Evolutionary conservation across 2,329 filamentous ascomycete genomes (phyloP).

Genomic region (Elsinoe ampelina): DNA sequence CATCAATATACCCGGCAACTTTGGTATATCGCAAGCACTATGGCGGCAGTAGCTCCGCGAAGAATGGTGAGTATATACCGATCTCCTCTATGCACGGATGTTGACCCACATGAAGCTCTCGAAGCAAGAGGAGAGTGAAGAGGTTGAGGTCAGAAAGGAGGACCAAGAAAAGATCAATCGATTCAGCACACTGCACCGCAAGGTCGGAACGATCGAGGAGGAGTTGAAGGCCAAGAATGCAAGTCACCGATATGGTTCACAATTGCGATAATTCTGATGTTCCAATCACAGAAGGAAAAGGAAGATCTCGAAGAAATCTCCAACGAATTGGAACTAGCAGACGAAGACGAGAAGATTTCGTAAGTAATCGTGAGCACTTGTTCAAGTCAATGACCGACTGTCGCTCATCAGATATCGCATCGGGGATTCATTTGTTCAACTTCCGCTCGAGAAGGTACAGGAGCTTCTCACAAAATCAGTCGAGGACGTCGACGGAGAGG

Average conservation of each 20-base stretch:
- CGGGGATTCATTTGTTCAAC: slow-evolving; percentile 86
- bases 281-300: slow-evolving; percentile 72
- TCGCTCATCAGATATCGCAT: slow-evolving; percentile 69
- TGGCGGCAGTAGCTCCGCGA: slow-evolving; percentile 21
- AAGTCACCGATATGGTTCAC: slow-evolving; percentile 25
- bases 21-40: neutral
- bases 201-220: slow-evolving; percentile 68
- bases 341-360: slow-evolving; percentile 90
- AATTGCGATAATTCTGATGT: neutral
- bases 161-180: slow-evolving; percentile 99
- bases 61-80: slow-evolving; percentile 32
- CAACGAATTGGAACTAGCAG: slow-evolving; percentile 82
- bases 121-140: slow-evolving; percentile 85
- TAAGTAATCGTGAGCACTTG: slow-evolving; percentile 39
- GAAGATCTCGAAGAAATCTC: slow-evolving; percentile 93
- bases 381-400: no score
- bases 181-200: slow-evolving; percentile 89
- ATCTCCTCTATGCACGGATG: neutral
- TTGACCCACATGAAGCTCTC: slow-evolving; percentile 56
- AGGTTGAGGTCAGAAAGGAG: slow-evolving; percentile 88
- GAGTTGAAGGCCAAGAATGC: slow-evolving; percentile 73
- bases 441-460: slow-evolving; percentile 77
- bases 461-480: slow-evolving; percentile 67
- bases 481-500: slow-evolving; percentile 65
- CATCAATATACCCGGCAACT: no score